Conservation (phyloP, 768 basidiomycete species). For the Lactarius quietus region DNA sequence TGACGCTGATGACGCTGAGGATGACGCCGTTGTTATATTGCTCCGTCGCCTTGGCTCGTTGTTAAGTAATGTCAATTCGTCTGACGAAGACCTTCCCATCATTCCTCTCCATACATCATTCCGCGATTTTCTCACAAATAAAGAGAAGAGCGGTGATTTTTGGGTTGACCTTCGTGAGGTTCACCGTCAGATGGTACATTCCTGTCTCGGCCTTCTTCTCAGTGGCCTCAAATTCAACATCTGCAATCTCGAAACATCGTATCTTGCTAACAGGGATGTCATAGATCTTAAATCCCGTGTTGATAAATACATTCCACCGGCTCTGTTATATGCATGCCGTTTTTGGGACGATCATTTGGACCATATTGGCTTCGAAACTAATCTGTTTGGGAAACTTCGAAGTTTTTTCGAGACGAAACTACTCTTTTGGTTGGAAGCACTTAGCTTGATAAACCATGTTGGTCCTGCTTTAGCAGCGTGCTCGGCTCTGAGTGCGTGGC, state of each 20-base stretch:
- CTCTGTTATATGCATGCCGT: neutral
- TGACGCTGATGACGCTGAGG: neutral
- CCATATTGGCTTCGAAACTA: neutral
- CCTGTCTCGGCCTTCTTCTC: neutral
- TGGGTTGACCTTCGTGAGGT: neutral
- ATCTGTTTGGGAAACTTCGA: neutral
- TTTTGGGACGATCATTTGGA: conserved; percentile 3
- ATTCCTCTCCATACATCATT: neutral
- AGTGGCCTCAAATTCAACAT: neutral
- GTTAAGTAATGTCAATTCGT: neutral
- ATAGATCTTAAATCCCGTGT: neutral
- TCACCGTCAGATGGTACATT: neutral
- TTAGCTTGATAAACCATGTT: neutral
- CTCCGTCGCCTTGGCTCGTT: neutral
- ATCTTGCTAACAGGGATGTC: neutral
- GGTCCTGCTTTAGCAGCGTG: neutral
- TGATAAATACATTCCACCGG: neutral
- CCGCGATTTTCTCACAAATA: neutral
- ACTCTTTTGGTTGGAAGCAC: conserved; percentile 4
- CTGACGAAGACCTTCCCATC: neutral
- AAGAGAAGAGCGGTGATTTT: neutral
- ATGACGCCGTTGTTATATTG: neutral
- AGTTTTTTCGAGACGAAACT: neutral
- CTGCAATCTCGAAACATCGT: conserved; percentile 1
- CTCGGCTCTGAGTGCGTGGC: neutral